A percentile compares a stretch with the other conserved stretches of the same genome.
phyloP scores from a whole-genome alignment of 495 filamentous ascomycete genomes.

The Penicillium pancosmium region DNA sequence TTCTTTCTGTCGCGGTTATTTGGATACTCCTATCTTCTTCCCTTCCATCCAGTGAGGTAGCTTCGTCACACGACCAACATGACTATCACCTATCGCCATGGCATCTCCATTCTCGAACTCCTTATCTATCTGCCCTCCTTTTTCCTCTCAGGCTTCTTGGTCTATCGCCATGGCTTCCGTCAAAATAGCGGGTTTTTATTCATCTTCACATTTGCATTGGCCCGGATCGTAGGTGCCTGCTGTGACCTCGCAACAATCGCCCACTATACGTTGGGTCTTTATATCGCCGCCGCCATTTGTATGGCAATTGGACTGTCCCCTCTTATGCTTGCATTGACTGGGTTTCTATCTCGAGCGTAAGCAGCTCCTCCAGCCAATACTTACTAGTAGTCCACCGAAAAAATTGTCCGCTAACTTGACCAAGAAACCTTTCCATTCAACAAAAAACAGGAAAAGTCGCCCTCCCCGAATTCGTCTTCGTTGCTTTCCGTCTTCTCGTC shows the following conservation, averaged over 20 bases:
- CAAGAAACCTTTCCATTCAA: constrained; percentile 28
- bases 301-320: constrained; percentile 34
- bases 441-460: constrained; percentile 12
- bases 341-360: constrained; percentile 34
- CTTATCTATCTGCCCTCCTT: constrained; percentile 39
- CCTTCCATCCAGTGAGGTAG: too few relatives aligned
- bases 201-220: constrained; percentile 39
- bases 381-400: neutral
- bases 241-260: constrained; percentile 43
- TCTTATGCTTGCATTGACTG: constrained; percentile 27
- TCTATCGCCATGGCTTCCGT: constrained; percentile 42
- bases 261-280: constrained; percentile 26
- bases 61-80: constrained; percentile 7
- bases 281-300: constrained; percentile 29
- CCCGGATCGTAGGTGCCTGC: constrained; percentile 38
- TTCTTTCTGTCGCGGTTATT: too few relatives aligned
- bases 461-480: constrained; percentile 24
- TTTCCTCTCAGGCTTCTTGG: constrained; percentile 34
- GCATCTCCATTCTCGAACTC: constrained; percentile 40
- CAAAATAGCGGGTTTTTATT: constrained; percentile 38
- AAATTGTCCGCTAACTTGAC: neutral
- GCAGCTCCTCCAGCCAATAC: neutral
- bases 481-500: constrained; percentile 26
- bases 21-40: too few relatives aligned
- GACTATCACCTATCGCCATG: constrained; percentile 33